Evolutionary conservation across 2,329 filamentous ascomycete species (phyloP).

Genomic region (Paecilomyces dactylethromorphus): DNA sequence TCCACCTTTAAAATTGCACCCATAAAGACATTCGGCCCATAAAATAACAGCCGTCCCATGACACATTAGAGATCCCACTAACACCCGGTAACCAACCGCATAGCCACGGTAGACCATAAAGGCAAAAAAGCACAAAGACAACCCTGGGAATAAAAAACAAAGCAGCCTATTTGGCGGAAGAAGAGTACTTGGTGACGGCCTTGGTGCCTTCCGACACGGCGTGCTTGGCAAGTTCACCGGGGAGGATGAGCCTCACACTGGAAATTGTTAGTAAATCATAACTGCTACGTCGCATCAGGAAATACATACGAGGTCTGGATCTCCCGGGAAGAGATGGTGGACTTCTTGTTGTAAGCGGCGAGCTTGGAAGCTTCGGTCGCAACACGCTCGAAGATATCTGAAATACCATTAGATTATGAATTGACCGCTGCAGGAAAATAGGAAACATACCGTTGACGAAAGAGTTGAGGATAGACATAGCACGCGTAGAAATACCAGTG

Average conservation of each 20-base stretch:
- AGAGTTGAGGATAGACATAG: conserved; percentile 99
- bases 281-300: background rate
- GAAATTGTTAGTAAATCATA: conserved; percentile 18
- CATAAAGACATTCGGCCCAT: conserved; percentile 36
- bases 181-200: conserved; percentile 99
- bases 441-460: conserved; percentile 84
- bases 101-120: conserved; percentile 37
- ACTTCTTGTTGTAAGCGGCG: conserved; percentile 99
- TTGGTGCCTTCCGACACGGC: conserved; percentile 99
- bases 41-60: conserved; percentile 42
- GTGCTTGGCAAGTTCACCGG: conserved; percentile 98
- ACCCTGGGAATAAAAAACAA: conserved; percentile 48
- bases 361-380: conserved; percentile 98
- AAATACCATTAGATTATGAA: background rate
- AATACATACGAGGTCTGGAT: conserved; percentile 83
- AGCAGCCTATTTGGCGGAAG: conserved; percentile 87
- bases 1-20: conserved; percentile 37
- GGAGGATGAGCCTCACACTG: conserved; percentile 89
- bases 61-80: conserved; percentile 41
- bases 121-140: conserved; percentile 33
- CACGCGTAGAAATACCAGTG: conserved; percentile 99
- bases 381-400: conserved; percentile 98
- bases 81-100: conserved; percentile 40
- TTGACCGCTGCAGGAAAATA: background rate
- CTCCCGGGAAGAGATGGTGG: conserved; percentile 97